Conservation (phyloP, 495 filamentous ascomycete genomes). For the Aspergillus ostianus region DNA sequence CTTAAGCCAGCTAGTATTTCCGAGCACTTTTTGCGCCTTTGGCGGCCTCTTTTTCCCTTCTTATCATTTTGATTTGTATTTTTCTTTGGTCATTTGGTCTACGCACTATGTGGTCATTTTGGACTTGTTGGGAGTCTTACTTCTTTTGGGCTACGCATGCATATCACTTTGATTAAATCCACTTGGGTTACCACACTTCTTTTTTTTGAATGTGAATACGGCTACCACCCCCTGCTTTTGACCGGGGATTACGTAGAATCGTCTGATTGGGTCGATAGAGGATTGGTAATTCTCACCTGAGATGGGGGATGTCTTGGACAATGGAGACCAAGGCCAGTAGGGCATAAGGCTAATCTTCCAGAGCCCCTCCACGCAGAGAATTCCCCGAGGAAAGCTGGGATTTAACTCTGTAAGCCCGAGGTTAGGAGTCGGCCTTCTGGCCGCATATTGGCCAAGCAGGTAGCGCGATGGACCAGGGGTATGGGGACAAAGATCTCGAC, state of each 20-base stretch:
- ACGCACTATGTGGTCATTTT: background rate
- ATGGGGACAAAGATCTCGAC: background rate
- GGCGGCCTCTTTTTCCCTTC: background rate
- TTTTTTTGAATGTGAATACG: background rate
- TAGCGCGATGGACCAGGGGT: background rate
- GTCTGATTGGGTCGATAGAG: background rate
- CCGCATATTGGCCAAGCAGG: background rate
- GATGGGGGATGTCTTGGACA: background rate
- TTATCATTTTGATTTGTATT: background rate
- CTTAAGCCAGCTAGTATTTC: slow-evolving; percentile 25
- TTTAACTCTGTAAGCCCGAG: background rate
- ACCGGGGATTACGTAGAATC: background rate
- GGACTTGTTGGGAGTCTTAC: background rate
- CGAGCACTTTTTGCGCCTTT: background rate
- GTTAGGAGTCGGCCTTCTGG: background rate
- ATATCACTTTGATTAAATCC: background rate
- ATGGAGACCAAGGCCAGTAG: background rate
- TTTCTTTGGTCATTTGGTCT: background rate
- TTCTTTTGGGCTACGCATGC: background rate
- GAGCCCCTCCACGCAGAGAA: background rate
- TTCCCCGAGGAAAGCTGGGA: background rate
- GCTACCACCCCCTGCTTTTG: background rate
- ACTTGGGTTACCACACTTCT: background rate
- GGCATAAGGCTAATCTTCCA: background rate
- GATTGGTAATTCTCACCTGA: background rate